A percentile compares a stretch with the other conserved stretches of the same genome.
These are phyloP conservation scores for Trichoderma koningii DNA, from an alignment of 2,329 filamentous ascomycete species.

Conservation along the genomic window DNA sequence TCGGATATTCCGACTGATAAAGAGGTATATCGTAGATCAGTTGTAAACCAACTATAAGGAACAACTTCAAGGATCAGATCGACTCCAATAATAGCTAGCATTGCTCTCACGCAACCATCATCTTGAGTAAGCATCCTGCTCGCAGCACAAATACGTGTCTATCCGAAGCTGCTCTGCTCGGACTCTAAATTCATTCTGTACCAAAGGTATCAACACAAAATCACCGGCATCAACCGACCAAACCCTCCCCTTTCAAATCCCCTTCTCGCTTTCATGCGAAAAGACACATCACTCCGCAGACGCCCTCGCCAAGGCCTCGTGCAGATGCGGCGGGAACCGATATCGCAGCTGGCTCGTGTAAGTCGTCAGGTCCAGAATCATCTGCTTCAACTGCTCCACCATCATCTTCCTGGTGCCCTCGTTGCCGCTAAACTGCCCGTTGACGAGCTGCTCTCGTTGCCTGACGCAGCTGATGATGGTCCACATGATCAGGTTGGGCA, in stretches of 20 bases:
- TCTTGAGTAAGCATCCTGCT: background rate
- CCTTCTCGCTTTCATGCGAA: background rate
- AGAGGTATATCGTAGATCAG: background rate
- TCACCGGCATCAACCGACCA: background rate
- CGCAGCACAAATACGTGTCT: background rate
- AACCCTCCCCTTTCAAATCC: background rate
- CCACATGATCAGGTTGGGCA: conserved; percentile 92
- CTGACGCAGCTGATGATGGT: conserved; percentile 82
- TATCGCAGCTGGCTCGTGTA: conserved; percentile 93
- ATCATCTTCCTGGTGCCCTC: conserved; percentile 64
- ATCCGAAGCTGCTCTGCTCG: background rate
- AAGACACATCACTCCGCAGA: conserved; percentile 60
- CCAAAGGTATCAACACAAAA: conserved; percentile 21
- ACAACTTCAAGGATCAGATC: background rate
- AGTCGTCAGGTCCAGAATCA: conserved; percentile 86
- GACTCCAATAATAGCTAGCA: background rate
- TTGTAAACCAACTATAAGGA: background rate
- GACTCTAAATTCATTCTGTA: conserved; percentile 9
- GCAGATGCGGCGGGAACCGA: conserved; percentile 80
- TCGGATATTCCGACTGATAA: background rate
- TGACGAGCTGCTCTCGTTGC: conserved; percentile 71
- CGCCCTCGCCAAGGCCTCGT: conserved; percentile 83
- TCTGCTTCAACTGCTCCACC: conserved; percentile 72
- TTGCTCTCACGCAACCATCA: background rate
- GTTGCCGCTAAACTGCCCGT: conserved; percentile 73